Percentiles rank a stretch among this genome's conserved stretches.
Evolutionary conservation across 441 rosid species (phyloP).

Genomic region (Arabidopsis hybrid): DNA sequence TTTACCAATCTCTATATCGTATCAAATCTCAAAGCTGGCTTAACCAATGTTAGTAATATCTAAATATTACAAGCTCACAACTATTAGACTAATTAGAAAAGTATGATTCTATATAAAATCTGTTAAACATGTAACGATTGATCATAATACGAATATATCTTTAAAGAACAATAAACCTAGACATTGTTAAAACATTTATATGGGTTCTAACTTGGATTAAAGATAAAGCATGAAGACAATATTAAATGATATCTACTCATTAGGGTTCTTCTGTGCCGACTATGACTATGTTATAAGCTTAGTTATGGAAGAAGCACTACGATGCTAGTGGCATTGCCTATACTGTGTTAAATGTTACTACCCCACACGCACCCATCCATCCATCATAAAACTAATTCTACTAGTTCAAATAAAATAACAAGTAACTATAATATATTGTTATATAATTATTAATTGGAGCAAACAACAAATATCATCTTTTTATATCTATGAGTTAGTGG

Average conservation of each 20-base stretch:
- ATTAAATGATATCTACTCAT: slow-evolving; percentile 19
- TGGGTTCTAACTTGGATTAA: slow-evolving; percentile 4
- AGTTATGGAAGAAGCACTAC: slow-evolving; percentile 42
- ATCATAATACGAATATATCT: background rate
- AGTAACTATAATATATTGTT: slow-evolving; percentile 8
- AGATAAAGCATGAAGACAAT: slow-evolving; percentile 21
- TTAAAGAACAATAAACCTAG: background rate
- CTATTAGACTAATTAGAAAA: background rate
- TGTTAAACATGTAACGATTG: background rate
- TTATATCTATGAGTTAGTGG: slow-evolving; percentile 38
- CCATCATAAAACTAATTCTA: slow-evolving; percentile 29
- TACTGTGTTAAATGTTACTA: slow-evolving; percentile 37
- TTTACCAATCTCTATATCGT: slow-evolving; percentile 21
- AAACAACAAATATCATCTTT: slow-evolving; percentile 43
- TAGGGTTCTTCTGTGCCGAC: slow-evolving; percentile 14
- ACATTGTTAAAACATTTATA: background rate
- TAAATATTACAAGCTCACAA: background rate
- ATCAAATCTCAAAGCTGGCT: slow-evolving; percentile 31
- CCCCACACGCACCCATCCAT: slow-evolving; percentile 46
- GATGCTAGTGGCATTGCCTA: slow-evolving; percentile 42
- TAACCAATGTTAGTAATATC: slow-evolving; percentile 26
- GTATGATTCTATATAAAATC: background rate
- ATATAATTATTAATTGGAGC: slow-evolving; percentile 12
- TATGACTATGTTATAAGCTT: slow-evolving; percentile 31
- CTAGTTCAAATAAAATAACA: slow-evolving; percentile 14